Conservation (phyloP, 306 rosid genomes). For the Quercus engelmannii region DNA sequence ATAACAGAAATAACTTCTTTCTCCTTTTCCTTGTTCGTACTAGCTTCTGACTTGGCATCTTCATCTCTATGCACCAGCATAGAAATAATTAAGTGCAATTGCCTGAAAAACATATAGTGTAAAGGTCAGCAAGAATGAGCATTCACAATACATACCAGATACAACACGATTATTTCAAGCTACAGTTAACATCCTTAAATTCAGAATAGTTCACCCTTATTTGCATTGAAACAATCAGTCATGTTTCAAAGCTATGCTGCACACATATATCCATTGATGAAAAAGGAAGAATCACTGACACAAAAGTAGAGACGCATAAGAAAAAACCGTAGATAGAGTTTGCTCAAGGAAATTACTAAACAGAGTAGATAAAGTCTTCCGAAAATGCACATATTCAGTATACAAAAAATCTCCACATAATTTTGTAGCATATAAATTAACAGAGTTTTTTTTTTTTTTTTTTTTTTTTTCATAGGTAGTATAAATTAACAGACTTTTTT, state of each 20-base stretch:
- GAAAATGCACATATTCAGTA: background rate
- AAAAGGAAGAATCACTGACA: background rate
- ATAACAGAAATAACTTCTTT: conserved; percentile 52
- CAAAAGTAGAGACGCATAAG: background rate
- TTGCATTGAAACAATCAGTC: background rate
- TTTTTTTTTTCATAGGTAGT: too few relatives aligned
- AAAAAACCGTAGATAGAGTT: background rate
- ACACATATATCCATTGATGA: background rate
- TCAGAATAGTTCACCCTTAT: background rate
- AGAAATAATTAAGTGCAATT: conserved; percentile 68
- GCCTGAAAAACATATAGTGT: conserved; percentile 54
- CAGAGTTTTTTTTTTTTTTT: too few relatives aligned
- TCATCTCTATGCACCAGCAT: conserved; percentile 80
- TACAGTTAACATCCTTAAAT: too few relatives aligned
- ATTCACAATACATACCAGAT: conserved; percentile 14
- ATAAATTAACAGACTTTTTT: background rate
- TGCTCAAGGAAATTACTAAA: background rate
- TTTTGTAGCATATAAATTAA: background rate
- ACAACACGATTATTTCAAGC: too few relatives aligned
- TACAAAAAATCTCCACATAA: background rate
- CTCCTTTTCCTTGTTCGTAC: conserved; percentile 55
- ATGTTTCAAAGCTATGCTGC: background rate
- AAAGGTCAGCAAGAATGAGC: conserved; percentile 11
- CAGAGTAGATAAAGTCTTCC: background rate
- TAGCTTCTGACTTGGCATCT: conserved; percentile 71